Evolutionary conservation across 441 rosid species (phyloP), one percentile per base, ranked within the genome.

Genomic region (Pelargonium citronellum): DNA sequence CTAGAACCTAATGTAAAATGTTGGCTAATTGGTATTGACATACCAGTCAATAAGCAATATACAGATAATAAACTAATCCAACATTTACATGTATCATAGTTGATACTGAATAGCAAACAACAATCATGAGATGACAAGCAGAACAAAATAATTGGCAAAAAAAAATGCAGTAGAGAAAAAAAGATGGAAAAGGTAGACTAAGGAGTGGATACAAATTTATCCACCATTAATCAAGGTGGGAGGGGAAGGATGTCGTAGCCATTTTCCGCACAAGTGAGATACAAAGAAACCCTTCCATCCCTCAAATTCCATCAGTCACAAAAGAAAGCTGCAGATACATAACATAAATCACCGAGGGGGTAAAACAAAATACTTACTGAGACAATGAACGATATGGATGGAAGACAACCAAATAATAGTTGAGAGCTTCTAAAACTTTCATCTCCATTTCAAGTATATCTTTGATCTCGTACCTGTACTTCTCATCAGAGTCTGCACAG

Each of bases 371-470:
- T 49, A 73, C 89, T 86, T 81, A 91, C 97, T 85, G 94, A 47
- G 93, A 76, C 43, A 94, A 76, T 2, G 96, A 83, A 24, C 96
- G 96, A 73, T 94, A 94, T 17, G 97, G 97, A 78, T 94, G 99
- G 73, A 89, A 94, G 43, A 90, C 96, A 72, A 94, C 99, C 73
- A 94, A 82, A 81, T 94, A 90, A 73, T 90, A 94, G 80, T 90
- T 82, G 72, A 94, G 87, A 30, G 97, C 99, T 79, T 94, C 99
- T 78, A 94, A 79, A 73, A 94, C 80, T 84, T 91, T 94, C 99
- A 94, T 91, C 84, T 94, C 99, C 97, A 91, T 94, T 81, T 90
- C 99, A 65, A 94, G 89, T 66, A 94, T 91, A 75, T 91, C 96
- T 82, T 94, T 94, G 71, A 91, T 83, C 77, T 94, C 99, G 68